Conservation (phyloP, 2,329 filamentous ascomycete genomes). For the Aspergillus pseudonomiae region DNA sequence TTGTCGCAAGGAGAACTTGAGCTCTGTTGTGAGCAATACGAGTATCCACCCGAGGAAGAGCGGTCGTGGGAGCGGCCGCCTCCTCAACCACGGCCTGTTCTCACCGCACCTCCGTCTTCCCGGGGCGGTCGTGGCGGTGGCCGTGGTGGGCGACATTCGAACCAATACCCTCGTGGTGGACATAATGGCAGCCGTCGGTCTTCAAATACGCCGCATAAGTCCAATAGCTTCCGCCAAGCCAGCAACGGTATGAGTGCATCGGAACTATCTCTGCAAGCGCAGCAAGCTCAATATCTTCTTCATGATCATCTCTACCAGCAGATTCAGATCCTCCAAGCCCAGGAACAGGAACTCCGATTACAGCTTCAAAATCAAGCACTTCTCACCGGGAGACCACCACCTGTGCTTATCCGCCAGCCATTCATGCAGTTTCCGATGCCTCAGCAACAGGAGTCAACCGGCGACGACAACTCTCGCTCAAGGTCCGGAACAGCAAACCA, state of each 20-base stretch:
- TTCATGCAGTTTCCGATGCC: conserved; percentile 46
- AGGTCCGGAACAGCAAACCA: conserved; percentile 43
- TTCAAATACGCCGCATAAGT: conserved; percentile 57
- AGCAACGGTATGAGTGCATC: conserved; percentile 40
- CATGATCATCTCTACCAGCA: conserved; percentile 54
- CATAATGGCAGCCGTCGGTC: conserved; percentile 55
- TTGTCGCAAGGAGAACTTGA: conserved; percentile 77
- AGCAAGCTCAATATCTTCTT: conserved; percentile 51
- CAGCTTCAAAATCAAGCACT: conserved; percentile 51
- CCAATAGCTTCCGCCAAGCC: conserved; percentile 41
- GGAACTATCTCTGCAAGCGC: conserved; percentile 46
- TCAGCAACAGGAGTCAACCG: conserved; percentile 36
- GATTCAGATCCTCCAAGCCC: conserved; percentile 53
- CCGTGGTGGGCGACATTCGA: conserved; percentile 54
- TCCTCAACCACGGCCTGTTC: conserved; percentile 58
- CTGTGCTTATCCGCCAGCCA: conserved; percentile 45
- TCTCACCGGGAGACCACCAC: conserved; percentile 42
- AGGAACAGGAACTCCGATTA: conserved; percentile 53
- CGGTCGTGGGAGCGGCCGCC: conserved; percentile 59
- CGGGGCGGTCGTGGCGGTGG: conserved; percentile 54
- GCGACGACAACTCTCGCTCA: conserved; percentile 41
- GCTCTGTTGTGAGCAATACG: conserved; percentile 84
- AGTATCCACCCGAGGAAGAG: conserved; percentile 81
- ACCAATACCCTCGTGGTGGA: conserved; percentile 51
- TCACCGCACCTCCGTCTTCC: conserved; percentile 49